A percentile compares a stretch with the other conserved stretches of the same genome.
Evolutionary conservation across 257 asterid species (phyloP).

Genomic region (Ilex aquifolium): DNA sequence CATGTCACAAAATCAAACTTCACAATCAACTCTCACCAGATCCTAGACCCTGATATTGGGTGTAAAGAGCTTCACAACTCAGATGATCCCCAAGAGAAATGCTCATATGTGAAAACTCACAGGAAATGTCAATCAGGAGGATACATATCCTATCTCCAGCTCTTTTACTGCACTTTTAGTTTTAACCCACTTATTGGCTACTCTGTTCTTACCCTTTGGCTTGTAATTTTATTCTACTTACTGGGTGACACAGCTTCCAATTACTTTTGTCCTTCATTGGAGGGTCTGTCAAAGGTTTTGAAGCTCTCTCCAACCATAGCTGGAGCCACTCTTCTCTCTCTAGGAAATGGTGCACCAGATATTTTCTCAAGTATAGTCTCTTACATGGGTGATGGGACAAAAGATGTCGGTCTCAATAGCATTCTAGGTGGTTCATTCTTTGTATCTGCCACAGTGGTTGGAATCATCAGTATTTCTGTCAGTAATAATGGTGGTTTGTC

Average conservation of each 20-base stretch:
- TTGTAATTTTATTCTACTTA: conserved; percentile 26
- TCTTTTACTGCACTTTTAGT: conserved; percentile 27
- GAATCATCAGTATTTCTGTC: conserved; percentile 44
- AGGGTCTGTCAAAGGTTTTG: conserved; percentile 37
- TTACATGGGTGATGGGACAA: conserved; percentile 46
- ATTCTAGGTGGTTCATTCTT: conserved; percentile 81
- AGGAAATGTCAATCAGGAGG: conserved; percentile 25
- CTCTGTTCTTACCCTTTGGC: conserved; percentile 15
- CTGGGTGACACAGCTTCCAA: conserved; percentile 68
- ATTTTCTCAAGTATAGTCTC: conserved; percentile 61
- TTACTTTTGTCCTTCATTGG: conserved; percentile 68
- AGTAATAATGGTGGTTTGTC: conserved; percentile 27
- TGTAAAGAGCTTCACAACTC: conserved; percentile 12
- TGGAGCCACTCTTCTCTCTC: conserved; percentile 78
- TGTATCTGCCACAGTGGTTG: conserved; percentile 67
- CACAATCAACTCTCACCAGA: not conserved
- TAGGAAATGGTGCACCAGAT: conserved; percentile 84
- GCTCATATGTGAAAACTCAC: conserved; percentile 24
- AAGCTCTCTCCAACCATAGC: conserved; percentile 71
- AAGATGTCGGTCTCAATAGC: conserved; percentile 59
- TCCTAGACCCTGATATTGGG: conserved; percentile 11
- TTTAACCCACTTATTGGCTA: conserved; percentile 15
- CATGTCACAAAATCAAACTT: not conserved
- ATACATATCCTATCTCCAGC: conserved; percentile 23
- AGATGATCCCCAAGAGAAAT: conserved; percentile 5